phyloP scores from a whole-genome alignment of 2,329 filamentous ascomycete genomes.

The Furcasterigmium furcatum region DNA sequence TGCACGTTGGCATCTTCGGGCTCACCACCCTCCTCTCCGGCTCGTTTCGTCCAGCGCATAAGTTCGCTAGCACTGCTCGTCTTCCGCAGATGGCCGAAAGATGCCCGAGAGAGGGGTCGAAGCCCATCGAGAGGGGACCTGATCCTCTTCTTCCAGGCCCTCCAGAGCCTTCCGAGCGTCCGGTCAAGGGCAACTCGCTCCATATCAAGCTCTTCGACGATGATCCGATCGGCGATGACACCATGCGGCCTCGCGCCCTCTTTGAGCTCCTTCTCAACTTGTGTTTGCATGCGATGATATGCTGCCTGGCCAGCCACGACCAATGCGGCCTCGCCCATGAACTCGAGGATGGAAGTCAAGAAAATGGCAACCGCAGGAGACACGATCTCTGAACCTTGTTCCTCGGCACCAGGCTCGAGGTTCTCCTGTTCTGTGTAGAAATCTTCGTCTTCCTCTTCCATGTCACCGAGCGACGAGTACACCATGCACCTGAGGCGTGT shows the following conservation, averaged over 20 bases:
- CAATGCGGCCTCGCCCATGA: conserved; percentile 86
- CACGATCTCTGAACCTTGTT: conserved; percentile 64
- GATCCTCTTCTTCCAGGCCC: conserved; percentile 88
- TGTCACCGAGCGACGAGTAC: conserved; percentile 90
- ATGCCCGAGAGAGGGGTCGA: conserved; percentile 47
- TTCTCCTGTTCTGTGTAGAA: conserved; percentile 79
- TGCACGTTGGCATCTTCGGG: conserved; percentile 2
- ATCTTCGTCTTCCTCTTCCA: conserved; percentile 98
- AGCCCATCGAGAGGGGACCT: conserved; percentile 51
- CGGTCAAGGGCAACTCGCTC: conserved; percentile 89
- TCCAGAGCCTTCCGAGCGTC: conserved; percentile 85
- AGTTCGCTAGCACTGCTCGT: conserved; percentile 32
- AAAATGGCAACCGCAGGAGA: conserved; percentile 94
- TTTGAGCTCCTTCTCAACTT: conserved; percentile 56
- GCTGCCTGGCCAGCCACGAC: conserved; percentile 85
- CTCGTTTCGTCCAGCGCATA: conserved; percentile 19
- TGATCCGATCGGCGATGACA: conserved; percentile 60
- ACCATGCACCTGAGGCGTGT: conserved; percentile 95
- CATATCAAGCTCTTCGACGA: conserved; percentile 90
- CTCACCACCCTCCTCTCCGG: conserved; percentile 6
- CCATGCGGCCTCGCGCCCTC: conserved; percentile 43
- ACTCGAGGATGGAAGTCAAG: conserved; percentile 90
- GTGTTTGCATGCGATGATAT: conserved; percentile 61
- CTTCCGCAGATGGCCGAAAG: conserved; percentile 32
- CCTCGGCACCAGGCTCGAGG: conserved; percentile 55